A percentile compares a stretch with the other conserved stretches of the same genome.
phyloP scores from a whole-genome alignment of 371 early-diverging fungal genomes.

The Syncephalastrum monosporum region DNA sequence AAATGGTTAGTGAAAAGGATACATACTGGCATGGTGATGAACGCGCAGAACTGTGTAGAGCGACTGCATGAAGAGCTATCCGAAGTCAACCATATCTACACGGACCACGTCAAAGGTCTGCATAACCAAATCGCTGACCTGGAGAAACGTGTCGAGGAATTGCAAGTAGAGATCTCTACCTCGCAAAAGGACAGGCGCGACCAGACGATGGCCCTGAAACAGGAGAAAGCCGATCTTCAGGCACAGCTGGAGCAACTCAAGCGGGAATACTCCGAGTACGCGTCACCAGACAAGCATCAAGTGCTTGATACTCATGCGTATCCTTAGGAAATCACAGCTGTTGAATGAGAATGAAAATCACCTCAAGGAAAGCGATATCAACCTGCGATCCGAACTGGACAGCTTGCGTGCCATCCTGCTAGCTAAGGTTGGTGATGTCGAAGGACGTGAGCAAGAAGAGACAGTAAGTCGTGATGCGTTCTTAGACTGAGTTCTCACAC shows the following conservation, averaged over 20 bases:
- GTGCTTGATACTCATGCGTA: background rate
- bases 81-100: constrained; percentile 53
- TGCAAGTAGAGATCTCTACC: constrained; percentile 43
- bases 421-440: constrained; percentile 39
- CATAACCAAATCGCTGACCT: constrained; percentile 53
- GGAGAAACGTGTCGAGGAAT: constrained; percentile 53
- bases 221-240: constrained; percentile 27
- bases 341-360: constrained; percentile 31
- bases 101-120: constrained; percentile 49
- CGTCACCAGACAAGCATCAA: background rate
- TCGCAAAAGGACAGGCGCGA: constrained; percentile 28
- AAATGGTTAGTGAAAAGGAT: constrained; percentile 44
- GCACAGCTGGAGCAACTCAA: constrained; percentile 27
- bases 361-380: constrained; percentile 27
- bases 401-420: constrained; percentile 43
- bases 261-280: constrained; percentile 33
- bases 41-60: constrained; percentile 23
- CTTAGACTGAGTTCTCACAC: background rate
- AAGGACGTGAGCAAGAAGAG: constrained; percentile 12
- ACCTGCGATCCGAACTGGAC: constrained; percentile 37
- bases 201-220: constrained; percentile 18
- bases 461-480: background rate
- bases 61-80: constrained; percentile 50
- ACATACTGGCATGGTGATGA: constrained; percentile 3
- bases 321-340: constrained; percentile 28